phyloP scores from a whole-genome alignment of 2,329 filamentous ascomycete genomes.

The Decorospora gaudefroyi region DNA sequence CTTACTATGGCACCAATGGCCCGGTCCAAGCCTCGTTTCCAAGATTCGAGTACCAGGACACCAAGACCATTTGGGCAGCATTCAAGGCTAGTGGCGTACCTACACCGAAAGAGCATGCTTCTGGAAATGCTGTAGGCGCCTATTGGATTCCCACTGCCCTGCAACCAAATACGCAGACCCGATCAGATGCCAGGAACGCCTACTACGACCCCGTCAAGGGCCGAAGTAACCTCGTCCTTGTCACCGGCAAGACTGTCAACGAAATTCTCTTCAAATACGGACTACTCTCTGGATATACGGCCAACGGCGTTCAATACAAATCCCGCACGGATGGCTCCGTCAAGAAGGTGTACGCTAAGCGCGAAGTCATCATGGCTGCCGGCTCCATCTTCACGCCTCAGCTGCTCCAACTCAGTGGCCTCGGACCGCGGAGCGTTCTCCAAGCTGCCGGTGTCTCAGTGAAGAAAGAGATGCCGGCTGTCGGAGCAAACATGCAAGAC shows the following conservation, averaged over 20 bases:
- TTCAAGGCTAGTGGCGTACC: slow-evolving; percentile 26
- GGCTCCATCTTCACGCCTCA: slow-evolving; percentile 60
- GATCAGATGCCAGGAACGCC: slow-evolving; percentile 41
- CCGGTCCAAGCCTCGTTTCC: slow-evolving; percentile 35
- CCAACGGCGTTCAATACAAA: slow-evolving; percentile 30
- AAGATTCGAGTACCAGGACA: slow-evolving; percentile 31
- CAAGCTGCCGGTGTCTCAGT: slow-evolving; percentile 30
- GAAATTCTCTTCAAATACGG: slow-evolving; percentile 30
- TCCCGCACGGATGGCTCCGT: slow-evolving; percentile 24
- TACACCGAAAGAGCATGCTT: slow-evolving; percentile 32
- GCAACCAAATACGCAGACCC: slow-evolving; percentile 33
- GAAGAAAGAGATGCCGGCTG: slow-evolving; percentile 34
- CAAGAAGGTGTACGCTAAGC: slow-evolving; percentile 28
- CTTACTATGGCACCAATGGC: slow-evolving; percentile 30
- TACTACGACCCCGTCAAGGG: slow-evolving; percentile 32
- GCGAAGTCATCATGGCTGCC: slow-evolving; percentile 65
- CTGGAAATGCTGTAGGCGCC: slow-evolving; percentile 34
- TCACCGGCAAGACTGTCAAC: slow-evolving; percentile 30
- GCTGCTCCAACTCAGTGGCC: slow-evolving; percentile 50
- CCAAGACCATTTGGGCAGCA: slow-evolving; percentile 27
- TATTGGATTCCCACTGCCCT: slow-evolving; percentile 39
- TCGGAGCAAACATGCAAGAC: slow-evolving; percentile 45
- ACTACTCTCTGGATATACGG: slow-evolving; percentile 20
- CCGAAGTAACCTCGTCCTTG: slow-evolving; percentile 30
- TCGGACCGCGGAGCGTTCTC: slow-evolving; percentile 34